phyloP scores from a whole-genome alignment of 805 yeast species.

The Hanseniaspora singularis region DNA sequence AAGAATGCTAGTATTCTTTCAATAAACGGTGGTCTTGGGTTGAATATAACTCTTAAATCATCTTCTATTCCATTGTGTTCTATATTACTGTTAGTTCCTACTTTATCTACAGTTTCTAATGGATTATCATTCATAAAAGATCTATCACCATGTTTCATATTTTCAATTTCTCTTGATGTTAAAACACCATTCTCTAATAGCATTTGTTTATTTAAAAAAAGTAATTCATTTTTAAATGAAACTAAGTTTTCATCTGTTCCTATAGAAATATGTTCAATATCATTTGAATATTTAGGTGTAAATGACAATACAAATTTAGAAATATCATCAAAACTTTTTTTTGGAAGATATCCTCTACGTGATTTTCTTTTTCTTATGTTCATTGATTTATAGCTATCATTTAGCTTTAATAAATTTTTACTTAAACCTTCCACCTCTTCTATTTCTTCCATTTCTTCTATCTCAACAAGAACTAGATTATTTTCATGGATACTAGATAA shows the following conservation, averaged over 20 bases:
- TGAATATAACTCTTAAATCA: slow-evolving; percentile 6
- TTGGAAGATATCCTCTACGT: slow-evolving; percentile 8
- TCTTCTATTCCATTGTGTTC: too few species aligned
- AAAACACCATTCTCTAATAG: not conserved
- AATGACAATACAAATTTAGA: not conserved
- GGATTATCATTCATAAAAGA: too few species aligned
- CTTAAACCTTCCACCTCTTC: too few species aligned
- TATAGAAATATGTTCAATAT: not conserved
- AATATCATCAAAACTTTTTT: not conserved
- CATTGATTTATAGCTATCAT: not conserved
- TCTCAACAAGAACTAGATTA: slow-evolving; percentile 1
- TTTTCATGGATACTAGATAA: not conserved
- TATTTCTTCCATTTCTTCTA: not conserved
- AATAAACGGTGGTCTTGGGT: slow-evolving; percentile 5
- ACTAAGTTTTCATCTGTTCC: not conserved
- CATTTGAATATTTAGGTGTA: not conserved
- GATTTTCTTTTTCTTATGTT: not conserved
- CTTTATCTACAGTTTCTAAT: too few species aligned
- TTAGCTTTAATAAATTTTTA: too few species aligned
- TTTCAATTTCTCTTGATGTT: not conserved
- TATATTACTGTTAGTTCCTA: too few species aligned
- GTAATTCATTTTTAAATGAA: not conserved
- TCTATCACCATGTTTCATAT: too few species aligned
- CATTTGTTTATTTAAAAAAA: not conserved
- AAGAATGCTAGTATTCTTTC: slow-evolving; percentile 1